These are phyloP conservation scores for Cystobasidium sp. DNA, from an alignment of 1,284 basidiomycete species.

Conservation along the genomic window DNA sequence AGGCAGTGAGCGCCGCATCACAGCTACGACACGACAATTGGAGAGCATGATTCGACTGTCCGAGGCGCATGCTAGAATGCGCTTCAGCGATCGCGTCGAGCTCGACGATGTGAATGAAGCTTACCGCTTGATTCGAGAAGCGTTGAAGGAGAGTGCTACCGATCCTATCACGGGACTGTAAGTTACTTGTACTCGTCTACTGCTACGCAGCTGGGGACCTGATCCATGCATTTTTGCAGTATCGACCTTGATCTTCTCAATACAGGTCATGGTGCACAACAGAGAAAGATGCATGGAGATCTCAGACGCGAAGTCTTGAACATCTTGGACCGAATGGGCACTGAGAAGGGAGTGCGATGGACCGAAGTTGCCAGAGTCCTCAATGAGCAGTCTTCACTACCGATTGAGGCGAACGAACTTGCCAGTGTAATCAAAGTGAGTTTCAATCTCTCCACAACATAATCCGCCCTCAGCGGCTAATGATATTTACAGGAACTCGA, in stretches of 20 bases:
- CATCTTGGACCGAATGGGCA: slow-evolving; percentile 68
- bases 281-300: slow-evolving; percentile 80
- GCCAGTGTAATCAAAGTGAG: slow-evolving; percentile 34
- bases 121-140: slow-evolving; percentile 88
- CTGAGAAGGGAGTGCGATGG: slow-evolving; percentile 71
- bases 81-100: slow-evolving; percentile 82
- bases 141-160: slow-evolving; percentile 74
- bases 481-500: slow-evolving; percentile 27
- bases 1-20: slow-evolving; percentile 88
- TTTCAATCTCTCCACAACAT: too few species aligned
- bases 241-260: slow-evolving; percentile 96
- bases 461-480: neutral
- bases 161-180: slow-evolving; percentile 63
- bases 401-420: slow-evolving; percentile 52
- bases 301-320: slow-evolving; percentile 74
- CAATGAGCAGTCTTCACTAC: slow-evolving; percentile 76
- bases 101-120: slow-evolving; percentile 88
- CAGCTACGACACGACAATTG: slow-evolving; percentile 94
- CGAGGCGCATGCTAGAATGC: slow-evolving; percentile 95
- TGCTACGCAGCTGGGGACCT: neutral
- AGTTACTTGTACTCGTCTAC: slow-evolving; percentile 7
- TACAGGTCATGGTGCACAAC: slow-evolving; percentile 84
- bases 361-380: slow-evolving; percentile 73
- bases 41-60: slow-evolving; percentile 98
- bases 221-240: slow-evolving; percentile 62